Conservation (phyloP, 257 asterid genomes). For the Plantago major region DNA sequence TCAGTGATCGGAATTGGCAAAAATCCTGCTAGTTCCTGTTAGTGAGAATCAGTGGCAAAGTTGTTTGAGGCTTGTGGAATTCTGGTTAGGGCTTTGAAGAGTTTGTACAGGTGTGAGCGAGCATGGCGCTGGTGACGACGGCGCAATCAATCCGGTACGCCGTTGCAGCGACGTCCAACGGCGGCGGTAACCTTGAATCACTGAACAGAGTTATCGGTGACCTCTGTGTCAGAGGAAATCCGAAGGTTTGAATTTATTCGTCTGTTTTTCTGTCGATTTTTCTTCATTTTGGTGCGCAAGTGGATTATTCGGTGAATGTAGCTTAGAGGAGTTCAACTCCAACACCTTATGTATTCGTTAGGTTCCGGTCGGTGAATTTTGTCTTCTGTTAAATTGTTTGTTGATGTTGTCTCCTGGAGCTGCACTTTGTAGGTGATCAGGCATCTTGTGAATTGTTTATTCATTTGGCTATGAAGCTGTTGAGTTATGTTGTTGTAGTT, state of each 20-base stretch:
- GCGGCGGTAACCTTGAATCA: constrained; percentile 63
- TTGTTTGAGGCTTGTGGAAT: too few species aligned
- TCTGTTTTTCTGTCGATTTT: background rate
- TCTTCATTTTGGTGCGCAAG: background rate
- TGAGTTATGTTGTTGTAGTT: background rate
- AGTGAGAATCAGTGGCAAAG: too few species aligned
- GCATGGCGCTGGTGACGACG: constrained; percentile 50
- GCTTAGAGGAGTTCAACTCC: background rate
- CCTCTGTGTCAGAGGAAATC: constrained; percentile 64
- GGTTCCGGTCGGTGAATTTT: constrained; percentile 6
- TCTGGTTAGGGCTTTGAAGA: constrained; percentile 44
- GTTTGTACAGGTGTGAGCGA: constrained; percentile 16
- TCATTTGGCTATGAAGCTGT: too few species aligned
- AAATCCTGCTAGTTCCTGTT: too few species aligned
- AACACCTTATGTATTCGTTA: background rate
- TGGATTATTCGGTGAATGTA: background rate
- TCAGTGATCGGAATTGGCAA: too few species aligned
- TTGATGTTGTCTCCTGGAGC: background rate
- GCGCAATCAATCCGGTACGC: constrained; percentile 62
- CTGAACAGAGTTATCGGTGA: constrained; percentile 65
- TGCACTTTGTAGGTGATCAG: background rate
- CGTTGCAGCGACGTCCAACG: constrained; percentile 51
- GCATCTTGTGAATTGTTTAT: background rate
- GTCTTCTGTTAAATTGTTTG: background rate
- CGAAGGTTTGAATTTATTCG: constrained; percentile 39